These are phyloP conservation scores for Mortierella sp. DNA, from an alignment of 371 early-diverging fungal species.

Conservation along the genomic window DNA sequence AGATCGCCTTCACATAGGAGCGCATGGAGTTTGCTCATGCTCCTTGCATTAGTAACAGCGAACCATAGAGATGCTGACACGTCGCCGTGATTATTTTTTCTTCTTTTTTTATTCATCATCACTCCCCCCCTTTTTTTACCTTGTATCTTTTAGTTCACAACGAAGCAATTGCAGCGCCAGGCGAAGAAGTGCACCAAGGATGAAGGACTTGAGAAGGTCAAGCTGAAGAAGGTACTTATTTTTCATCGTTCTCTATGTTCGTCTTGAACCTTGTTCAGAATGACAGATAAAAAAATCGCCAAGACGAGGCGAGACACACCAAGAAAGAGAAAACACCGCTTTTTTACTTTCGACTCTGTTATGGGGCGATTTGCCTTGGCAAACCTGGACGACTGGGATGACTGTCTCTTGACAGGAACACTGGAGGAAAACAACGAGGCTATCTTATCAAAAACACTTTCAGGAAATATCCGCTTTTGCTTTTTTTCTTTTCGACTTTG, in stretches of 20 bases:
- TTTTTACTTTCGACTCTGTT: background rate
- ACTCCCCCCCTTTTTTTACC: no score
- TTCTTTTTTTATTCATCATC: background rate
- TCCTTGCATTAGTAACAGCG: background rate
- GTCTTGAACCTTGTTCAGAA: background rate
- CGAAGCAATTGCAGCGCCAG: slow-evolving; percentile 90
- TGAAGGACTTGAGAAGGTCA: slow-evolving; percentile 83
- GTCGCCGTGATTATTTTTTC: background rate
- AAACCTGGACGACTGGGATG: background rate
- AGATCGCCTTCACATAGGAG: background rate
- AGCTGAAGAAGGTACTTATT: slow-evolving; percentile 88
- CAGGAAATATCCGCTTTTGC: background rate
- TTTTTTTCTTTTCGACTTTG: no score
- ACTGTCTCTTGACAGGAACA: no score
- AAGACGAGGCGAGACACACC: background rate
- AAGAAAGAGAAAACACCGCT: background rate
- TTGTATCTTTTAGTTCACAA: slow-evolving; percentile 79
- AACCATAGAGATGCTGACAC: background rate
- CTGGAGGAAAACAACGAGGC: no score
- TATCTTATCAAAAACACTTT: no score
- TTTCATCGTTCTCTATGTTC: background rate
- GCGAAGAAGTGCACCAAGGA: slow-evolving; percentile 91
- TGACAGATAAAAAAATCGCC: background rate
- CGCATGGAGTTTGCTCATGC: background rate
- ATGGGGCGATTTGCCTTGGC: background rate